Percentiles rank a stretch among this genome's conserved stretches.
Conservation (phyloP, 345 rosid genomes). For the Hirschfeldia incana region DNA sequence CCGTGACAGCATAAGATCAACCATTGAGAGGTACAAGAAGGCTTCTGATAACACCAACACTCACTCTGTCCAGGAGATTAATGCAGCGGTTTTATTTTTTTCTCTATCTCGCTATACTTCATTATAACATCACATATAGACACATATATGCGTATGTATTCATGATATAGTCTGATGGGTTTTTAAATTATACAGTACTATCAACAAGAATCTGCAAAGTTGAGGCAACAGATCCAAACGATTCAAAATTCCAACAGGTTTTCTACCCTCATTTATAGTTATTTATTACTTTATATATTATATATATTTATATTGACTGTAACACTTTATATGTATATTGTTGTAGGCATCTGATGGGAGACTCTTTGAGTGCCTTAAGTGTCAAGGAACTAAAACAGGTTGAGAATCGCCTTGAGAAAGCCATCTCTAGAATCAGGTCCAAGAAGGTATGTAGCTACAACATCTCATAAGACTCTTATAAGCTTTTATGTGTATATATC, state of each 20-base stretch:
- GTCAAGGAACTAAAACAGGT: conserved; percentile 95
- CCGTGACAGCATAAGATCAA: conserved; percentile 69
- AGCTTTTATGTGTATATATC: background rate
- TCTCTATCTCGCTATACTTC: background rate
- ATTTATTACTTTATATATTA: background rate
- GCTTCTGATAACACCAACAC: conserved; percentile 71
- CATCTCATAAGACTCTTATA: background rate
- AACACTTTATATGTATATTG: background rate
- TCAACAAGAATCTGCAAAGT: conserved; percentile 95
- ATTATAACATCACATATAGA: background rate
- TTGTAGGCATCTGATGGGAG: conserved; percentile 91
- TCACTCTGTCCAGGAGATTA: conserved; percentile 75
- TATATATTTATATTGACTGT: background rate
- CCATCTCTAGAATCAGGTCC: conserved; percentile 87
- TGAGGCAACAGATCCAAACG: conserved; percentile 89
- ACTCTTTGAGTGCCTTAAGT: conserved; percentile 69
- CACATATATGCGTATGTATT: background rate
- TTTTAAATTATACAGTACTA: conserved; percentile 58
- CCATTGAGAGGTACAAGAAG: conserved; percentile 94
- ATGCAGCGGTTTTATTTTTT: conserved; percentile 72
- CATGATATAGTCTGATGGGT: background rate
- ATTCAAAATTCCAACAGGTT: conserved; percentile 95
- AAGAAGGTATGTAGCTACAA: conserved; percentile 68
- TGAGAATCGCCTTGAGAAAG: conserved; percentile 94
- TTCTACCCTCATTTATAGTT: background rate